Evolutionary conservation across 495 filamentous ascomycete species (phyloP), one percentile per base, ranked within the genome.

Genomic region (Lepidopterella palustris): DNA sequence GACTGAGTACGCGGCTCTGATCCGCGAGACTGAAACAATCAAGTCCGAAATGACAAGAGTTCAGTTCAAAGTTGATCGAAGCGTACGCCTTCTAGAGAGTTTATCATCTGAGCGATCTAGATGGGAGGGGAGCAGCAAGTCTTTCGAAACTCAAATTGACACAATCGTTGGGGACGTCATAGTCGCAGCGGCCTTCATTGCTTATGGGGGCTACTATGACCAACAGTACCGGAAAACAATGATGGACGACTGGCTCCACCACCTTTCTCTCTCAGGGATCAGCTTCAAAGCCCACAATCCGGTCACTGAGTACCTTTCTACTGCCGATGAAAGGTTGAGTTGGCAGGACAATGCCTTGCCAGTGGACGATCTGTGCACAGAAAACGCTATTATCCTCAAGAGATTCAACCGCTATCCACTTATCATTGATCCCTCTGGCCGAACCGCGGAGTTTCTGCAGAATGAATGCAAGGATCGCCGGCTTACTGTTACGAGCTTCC

Each of bases 291-390:
- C 85, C 58, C 89, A 89, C 68, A 97, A 97, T 68, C 90, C 93
- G 5, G 81, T 97, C 31, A 96, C 93, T 0, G 93, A 97, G 70
- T 97, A 97, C 69, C 80, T 99, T 31, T 99, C 93, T 5, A 95
- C 92, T 51, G 93, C 93, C 6, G 93, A 99, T 70, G 92, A 97
- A 74, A 83, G 95, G 59, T 81, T 97, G 35, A 81, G 84, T 45
- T 99, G 93, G 93, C 95, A 97, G 76, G 85, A 87, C 56, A 86
- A 97, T 71, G 87, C 87, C n/a, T 77, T 99, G 26, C 93, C 93
- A 9, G 95, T 97, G n/a, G 93, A 99, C 68, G 95, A 99, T 68
- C 83, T 99, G 27, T 97, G 95, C 77, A 99, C 93, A 0, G 93
- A 99, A 70, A 99, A 99, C 67, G 93, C 93, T 53, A 97, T 99